Evolutionary conservation across 257 asterid species (phyloP), one percentile per base, ranked within the genome.

Genomic region (Fraxinus anomala): DNA sequence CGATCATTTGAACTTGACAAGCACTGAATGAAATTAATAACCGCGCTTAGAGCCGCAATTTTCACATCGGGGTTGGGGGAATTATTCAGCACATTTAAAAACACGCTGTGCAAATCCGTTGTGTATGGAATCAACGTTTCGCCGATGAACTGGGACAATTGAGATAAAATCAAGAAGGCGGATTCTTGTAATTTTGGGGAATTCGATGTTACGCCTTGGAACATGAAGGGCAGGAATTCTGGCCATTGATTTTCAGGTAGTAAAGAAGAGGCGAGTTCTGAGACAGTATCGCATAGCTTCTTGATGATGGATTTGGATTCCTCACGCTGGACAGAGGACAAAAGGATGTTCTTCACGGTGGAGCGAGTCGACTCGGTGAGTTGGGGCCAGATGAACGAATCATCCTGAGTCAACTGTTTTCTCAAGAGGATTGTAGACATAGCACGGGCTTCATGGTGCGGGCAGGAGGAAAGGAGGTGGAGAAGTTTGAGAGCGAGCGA

Each of bases 31-130:
- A 96, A 96, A 79, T 96, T 92, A 44, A 93, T 93, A 7, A 94
- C 97, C 0, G 99, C 99, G 70, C 95, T 92, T 83, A 96, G 72
- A 2, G 99, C 98, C 0, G 99, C 97, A n/a, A 96, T 93, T 80
- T 89, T 90, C 16, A 93, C 98, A 78, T 93, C 96, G 5, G 89
- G 30, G 74, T 84, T 85, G 7, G 87, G 75, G 0, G 95, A 90
- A 79, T 76, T 83, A 54, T 89, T 92, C 85, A 93, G 70, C 6
- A 86, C 89, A 78, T 93, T 89, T 73, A 92, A 21, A 76, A 92
- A 96, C 39, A 96, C 99, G 0, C 80, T 80, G 74, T 96, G 99
- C 90, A 96, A 89, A 82, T 93, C 97, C 75, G 91, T 90, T n/a
- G 90, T 93, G 16, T 82, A 85, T 0, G 94, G 98, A 72, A 81